These are phyloP conservation scores for Citrus cavaleriei DNA, from an alignment of 345 rosid species.

Conservation along the genomic window DNA sequence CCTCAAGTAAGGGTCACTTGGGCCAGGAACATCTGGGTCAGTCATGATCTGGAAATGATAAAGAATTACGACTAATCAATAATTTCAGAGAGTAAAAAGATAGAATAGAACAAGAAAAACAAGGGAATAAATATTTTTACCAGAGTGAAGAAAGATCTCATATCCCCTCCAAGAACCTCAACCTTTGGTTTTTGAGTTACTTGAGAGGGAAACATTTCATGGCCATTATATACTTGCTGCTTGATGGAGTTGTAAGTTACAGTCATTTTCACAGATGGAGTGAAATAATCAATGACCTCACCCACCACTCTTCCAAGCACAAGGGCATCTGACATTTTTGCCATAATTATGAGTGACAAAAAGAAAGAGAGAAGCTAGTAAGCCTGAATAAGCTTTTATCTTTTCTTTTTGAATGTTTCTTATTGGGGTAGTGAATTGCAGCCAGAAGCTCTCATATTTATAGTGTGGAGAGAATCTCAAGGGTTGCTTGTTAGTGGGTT, in stretches of 20 bases:
- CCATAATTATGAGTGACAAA: constrained; percentile 31
- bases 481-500: background rate
- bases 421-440: constrained; percentile 4
- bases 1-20: constrained; percentile 90
- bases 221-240: constrained; percentile 87
- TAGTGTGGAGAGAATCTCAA: constrained; percentile 19
- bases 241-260: constrained; percentile 64
- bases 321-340: constrained; percentile 61
- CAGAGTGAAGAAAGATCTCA: constrained; percentile 97
- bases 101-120: background rate
- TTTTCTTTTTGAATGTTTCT: background rate
- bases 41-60: constrained; percentile 68
- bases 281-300: constrained; percentile 71
- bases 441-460: constrained; percentile 24
- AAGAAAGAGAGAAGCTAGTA: background rate
- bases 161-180: constrained; percentile 80
- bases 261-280: constrained; percentile 56
- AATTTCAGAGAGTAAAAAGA: background rate
- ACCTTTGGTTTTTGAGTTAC: constrained; percentile 76
- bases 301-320: constrained; percentile 87
- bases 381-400: background rate
- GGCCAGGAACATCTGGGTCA: constrained; percentile 98
- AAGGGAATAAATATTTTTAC: constrained; percentile 24
- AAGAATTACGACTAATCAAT: background rate
- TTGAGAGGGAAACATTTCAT: constrained; percentile 76